A percentile compares a stretch with the other conserved stretches of the same genome.
Evolutionary conservation across 2,329 filamentous ascomycete genomes (phyloP).

Genomic region (Dactylonectria macrodidyma): DNA sequence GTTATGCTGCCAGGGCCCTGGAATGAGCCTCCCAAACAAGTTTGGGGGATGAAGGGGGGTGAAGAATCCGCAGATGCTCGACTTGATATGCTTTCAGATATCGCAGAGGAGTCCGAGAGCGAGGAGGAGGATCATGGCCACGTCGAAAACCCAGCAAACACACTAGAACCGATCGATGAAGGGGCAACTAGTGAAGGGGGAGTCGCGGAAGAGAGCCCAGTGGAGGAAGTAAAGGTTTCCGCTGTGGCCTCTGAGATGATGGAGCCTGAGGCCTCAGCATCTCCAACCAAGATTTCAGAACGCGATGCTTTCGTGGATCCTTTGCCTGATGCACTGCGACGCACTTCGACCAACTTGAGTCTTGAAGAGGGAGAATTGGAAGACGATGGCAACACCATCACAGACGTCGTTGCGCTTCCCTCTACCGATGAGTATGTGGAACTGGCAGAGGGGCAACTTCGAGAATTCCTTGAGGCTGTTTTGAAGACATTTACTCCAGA

Average conservation of each 20-base stretch:
- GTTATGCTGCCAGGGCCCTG: conserved; percentile 8
- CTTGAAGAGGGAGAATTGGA: neutral
- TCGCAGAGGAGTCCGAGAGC: conserved; percentile 19
- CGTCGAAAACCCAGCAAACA: neutral
- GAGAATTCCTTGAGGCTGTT: conserved; percentile 26
- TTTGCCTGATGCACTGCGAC: neutral
- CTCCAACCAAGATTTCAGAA: neutral
- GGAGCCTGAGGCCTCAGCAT: neutral
- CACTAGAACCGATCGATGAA: neutral
- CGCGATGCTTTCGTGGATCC: neutral
- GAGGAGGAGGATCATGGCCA: neutral
- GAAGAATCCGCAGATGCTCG: neutral
- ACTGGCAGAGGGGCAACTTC: conserved; percentile 27
- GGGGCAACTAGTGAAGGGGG: neutral
- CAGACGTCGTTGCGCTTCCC: neutral
- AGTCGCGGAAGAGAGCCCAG: neutral
- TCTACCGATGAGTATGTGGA: conserved; percentile 19
- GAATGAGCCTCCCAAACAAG: neutral
- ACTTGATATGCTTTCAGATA: conserved; percentile 20
- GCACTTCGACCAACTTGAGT: neutral
- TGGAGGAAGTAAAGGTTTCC: neutral
- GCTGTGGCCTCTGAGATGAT: neutral
- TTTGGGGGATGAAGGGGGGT: conserved; percentile 1
- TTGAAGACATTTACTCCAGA: conserved; percentile 24
- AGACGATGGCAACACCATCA: neutral